Percentiles rank a stretch among this genome's conserved stretches.
Evolutionary conservation across 768 basidiomycete genomes (phyloP).

Genomic region (Kwoniella bestiolae): DNA sequence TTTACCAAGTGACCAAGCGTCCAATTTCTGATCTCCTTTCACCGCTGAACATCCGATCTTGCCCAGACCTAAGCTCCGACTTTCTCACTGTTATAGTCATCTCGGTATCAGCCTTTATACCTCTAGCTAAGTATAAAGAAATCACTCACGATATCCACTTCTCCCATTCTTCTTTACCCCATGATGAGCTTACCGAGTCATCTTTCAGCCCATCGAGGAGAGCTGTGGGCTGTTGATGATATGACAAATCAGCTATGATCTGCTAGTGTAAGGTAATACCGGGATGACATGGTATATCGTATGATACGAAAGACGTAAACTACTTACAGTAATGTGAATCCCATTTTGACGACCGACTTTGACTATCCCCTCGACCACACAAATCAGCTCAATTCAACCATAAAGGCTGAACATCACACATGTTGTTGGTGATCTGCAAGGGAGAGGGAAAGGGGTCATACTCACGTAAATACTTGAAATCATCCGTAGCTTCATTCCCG

Average conservation of each 20-base stretch:
- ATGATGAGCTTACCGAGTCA: conserved; percentile 75
- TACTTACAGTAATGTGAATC: conserved; percentile 88
- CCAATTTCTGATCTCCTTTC: too few species aligned
- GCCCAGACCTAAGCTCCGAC: conserved; percentile 11
- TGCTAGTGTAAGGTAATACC: not conserved
- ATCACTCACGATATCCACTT: conserved; percentile 65
- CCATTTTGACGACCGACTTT: conserved; percentile 89
- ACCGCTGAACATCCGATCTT: too few species aligned
- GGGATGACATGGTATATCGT: too few species aligned
- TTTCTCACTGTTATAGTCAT: conserved; percentile 18
- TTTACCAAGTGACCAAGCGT: too few species aligned
- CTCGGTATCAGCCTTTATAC: too few species aligned
- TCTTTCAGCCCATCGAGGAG: conserved; percentile 61
- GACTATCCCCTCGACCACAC: conserved; percentile 61
- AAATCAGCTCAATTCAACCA: not conserved
- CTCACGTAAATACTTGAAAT: conserved; percentile 86
- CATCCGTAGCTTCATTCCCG: conserved; percentile 79
- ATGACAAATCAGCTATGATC: conserved; percentile 59
- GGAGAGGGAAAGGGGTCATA: conserved; percentile 18
- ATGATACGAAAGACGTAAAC: conserved; percentile 49
- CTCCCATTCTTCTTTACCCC: conserved; percentile 80
- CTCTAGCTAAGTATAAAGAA: not conserved
- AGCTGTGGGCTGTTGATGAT: conserved; percentile 60
- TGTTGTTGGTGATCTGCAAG: too few species aligned
- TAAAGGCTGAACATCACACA: too few species aligned